Conservation (phyloP, 805 yeast species). For the Tetrapisispora namnaoensis region DNA sequence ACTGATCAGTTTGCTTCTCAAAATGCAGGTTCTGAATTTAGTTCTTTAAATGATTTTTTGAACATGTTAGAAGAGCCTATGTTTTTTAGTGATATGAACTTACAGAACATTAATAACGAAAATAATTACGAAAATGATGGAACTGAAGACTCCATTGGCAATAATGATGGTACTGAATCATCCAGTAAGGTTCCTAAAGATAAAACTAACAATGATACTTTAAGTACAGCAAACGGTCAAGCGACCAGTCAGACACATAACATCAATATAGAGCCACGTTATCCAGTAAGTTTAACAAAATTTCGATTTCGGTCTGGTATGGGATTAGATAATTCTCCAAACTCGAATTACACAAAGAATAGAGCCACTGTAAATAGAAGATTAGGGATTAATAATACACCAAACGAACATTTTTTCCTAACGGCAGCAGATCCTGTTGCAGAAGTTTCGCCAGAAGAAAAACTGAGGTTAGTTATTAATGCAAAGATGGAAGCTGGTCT, state of each 20-base stretch:
- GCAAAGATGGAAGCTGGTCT: slow-evolving; percentile 93
- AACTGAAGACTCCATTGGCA: too few species aligned
- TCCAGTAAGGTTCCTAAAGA: background rate
- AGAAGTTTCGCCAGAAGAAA: slow-evolving; percentile 86
- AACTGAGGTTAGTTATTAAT: slow-evolving; percentile 84
- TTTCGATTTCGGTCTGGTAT: background rate
- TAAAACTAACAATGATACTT: background rate
- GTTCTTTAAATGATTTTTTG: slow-evolving; percentile 78
- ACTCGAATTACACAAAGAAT: background rate
- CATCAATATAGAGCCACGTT: background rate
- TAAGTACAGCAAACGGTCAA: background rate
- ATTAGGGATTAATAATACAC: slow-evolving; percentile 43
- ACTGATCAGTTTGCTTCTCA: slow-evolving; percentile 70
- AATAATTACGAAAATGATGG: background rate
- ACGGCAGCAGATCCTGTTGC: slow-evolving; percentile 97
- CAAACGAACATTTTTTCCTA: slow-evolving; percentile 83
- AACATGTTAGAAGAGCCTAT: slow-evolving; percentile 81
- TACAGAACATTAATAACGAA: slow-evolving; percentile 54
- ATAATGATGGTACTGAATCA: background rate
- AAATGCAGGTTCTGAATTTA: slow-evolving; percentile 87
- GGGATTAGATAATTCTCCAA: background rate
- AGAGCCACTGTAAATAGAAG: background rate
- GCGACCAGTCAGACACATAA: background rate
- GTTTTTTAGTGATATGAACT: slow-evolving; percentile 17
- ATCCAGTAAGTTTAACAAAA: background rate